phyloP scores from a whole-genome alignment of 371 early-diverging fungal genomes.

The Umbelopsis sp. region DNA sequence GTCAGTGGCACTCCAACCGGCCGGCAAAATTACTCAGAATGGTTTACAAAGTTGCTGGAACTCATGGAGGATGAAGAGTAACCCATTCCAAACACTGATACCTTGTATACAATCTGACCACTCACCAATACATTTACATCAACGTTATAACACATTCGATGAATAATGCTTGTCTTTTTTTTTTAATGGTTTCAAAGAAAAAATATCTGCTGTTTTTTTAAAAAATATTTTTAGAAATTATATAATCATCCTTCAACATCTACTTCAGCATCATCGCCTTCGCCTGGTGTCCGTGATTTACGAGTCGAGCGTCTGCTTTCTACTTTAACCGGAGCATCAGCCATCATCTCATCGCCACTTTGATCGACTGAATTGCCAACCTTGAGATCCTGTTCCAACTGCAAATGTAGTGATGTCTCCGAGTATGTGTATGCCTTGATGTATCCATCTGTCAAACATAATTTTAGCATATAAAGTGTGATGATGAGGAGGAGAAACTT shows the following conservation, averaged over 20 bases:
- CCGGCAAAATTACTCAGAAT: constrained; percentile 37
- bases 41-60: constrained; percentile 49
- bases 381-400: constrained; percentile 4
- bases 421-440: constrained; percentile 47
- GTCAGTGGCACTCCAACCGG: constrained; percentile 13
- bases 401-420: background rate
- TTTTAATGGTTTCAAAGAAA: background rate
- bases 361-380: constrained; percentile 11
- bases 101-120: background rate
- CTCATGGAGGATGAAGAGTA: constrained; percentile 50
- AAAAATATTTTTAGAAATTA: background rate
- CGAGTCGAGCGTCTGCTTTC: constrained; percentile 1
- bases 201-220: background rate
- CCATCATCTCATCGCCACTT: constrained; percentile 12
- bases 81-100: constrained; percentile 9
- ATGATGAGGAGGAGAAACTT: background rate
- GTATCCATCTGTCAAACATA: constrained; percentile 33
- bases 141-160: background rate
- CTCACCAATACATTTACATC: background rate
- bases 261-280: constrained; percentile 8
- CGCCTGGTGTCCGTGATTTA: constrained; percentile 17
- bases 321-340: constrained; percentile 3
- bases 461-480: background rate
- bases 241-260: constrained; percentile 7
- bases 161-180: background rate